phyloP scores from a whole-genome alignment of 73 alveolate species.

The Stentor roeselii region DNA sequence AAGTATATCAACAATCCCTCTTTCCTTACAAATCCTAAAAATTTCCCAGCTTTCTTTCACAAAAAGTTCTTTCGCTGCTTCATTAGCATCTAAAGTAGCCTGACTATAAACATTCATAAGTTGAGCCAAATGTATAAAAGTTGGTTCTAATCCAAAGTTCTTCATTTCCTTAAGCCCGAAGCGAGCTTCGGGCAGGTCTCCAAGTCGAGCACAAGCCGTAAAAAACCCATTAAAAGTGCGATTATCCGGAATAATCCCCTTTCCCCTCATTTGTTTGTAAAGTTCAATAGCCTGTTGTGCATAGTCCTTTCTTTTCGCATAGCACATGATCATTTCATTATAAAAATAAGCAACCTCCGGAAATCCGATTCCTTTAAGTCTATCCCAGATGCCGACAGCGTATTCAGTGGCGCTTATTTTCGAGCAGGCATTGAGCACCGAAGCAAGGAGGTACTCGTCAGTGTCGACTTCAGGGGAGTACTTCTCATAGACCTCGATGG shows the following conservation, averaged over 20 bases:
- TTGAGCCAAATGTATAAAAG: not conserved
- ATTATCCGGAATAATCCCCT: not conserved
- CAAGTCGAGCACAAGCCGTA: slow-evolving; percentile 20
- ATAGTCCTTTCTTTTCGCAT: not conserved
- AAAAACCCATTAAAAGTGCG: not conserved
- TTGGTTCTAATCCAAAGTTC: not conserved
- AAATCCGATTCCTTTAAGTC: not conserved
- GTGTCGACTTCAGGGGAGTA: not conserved
- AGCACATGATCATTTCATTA: not conserved
- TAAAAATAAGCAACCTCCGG: not conserved
- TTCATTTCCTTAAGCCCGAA: not conserved
- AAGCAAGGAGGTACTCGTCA: not conserved
- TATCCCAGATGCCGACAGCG: not conserved
- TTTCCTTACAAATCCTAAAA: not conserved
- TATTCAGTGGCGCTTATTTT: not conserved
- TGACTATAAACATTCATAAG: not conserved
- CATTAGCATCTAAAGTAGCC: slow-evolving; percentile 1
- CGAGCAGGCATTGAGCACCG: not conserved
- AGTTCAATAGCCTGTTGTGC: slow-evolving; percentile 10
- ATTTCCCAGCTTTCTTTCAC: slow-evolving; percentile 15
- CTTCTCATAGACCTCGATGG: not conserved
- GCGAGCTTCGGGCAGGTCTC: not conserved
- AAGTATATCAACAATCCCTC: not conserved
- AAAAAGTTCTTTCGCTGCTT: slow-evolving; percentile 16
- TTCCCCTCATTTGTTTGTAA: not conserved